Percentiles rank a stretch among this genome's conserved stretches.
Evolutionary conservation across 2,329 filamentous ascomycete genomes (phyloP).

Genomic region (Stachybotrys echinatus): DNA sequence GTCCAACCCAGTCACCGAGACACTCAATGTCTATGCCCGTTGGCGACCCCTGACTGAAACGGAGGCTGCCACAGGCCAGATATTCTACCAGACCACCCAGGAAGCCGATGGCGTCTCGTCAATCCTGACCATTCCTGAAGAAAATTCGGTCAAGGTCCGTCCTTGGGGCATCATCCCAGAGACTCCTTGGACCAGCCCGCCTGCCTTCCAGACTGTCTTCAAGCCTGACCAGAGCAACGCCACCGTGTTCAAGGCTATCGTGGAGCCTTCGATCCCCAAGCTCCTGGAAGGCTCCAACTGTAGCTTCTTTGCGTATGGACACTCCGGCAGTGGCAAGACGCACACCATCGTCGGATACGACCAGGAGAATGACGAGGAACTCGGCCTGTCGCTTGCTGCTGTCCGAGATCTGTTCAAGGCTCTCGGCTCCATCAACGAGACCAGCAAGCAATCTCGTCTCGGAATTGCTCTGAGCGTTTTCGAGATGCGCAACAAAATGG

Average conservation of each 20-base stretch:
- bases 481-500: constrained; percentile 33
- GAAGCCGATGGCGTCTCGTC: not conserved
- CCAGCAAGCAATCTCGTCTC: constrained; percentile 9
- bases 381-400: constrained; percentile 31
- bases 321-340: not conserved
- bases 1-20: not conserved
- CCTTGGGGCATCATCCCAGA: not conserved
- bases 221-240: constrained; percentile 14
- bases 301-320: constrained; percentile 16
- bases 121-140: not conserved
- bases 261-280: constrained; percentile 24
- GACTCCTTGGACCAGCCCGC: constrained; percentile 11
- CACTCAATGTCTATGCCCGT: constrained; percentile 3
- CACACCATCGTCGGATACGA: constrained; percentile 28
- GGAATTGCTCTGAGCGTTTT: constrained; percentile 32
- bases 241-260: constrained; percentile 17
- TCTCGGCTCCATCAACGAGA: constrained; percentile 17
- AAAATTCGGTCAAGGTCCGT: constrained; percentile 1
- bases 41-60: constrained; percentile 2
- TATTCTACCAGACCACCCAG: not conserved
- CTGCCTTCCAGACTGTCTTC: constrained; percentile 19
- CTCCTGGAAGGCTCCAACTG: constrained; percentile 28
- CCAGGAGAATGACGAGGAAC: constrained; percentile 20
- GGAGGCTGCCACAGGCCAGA: not conserved
- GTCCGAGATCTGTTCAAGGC: constrained; percentile 20